Evolutionary conservation across 2,329 filamentous ascomycete genomes (phyloP).

Genomic region (Alternaria sp.): DNA sequence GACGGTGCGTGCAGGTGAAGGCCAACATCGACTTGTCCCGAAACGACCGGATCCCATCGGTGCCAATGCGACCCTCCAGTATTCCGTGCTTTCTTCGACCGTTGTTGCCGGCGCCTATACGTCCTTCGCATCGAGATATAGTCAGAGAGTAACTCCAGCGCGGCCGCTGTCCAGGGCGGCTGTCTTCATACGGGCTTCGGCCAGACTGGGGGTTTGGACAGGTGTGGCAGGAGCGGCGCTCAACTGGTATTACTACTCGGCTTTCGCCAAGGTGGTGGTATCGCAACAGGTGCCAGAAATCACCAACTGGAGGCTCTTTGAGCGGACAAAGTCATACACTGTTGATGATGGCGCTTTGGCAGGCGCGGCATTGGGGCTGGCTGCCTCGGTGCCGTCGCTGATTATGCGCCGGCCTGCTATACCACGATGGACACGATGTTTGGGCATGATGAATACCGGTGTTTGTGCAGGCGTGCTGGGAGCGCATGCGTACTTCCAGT

Average conservation of each 20-base stretch:
- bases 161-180: slow-evolving; percentile 21
- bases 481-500: slow-evolving; percentile 38
- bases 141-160: slow-evolving; percentile 21
- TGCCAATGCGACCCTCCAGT: slow-evolving; percentile 42
- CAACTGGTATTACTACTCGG: slow-evolving; percentile 38
- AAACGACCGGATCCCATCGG: slow-evolving; percentile 38
- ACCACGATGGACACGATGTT: slow-evolving; percentile 33
- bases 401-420: slow-evolving; percentile 32
- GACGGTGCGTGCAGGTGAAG: slow-evolving; percentile 30
- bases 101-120: slow-evolving; percentile 37
- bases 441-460: slow-evolving; percentile 39
- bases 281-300: slow-evolving; percentile 18
- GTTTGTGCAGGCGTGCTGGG: slow-evolving; percentile 34
- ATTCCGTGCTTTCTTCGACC: slow-evolving; percentile 37
- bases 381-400: slow-evolving; percentile 31
- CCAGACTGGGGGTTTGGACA: slow-evolving; percentile 30
- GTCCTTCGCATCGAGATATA: slow-evolving; percentile 28
- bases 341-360: slow-evolving; percentile 39
- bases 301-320: slow-evolving; percentile 34
- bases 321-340: slow-evolving; percentile 33
- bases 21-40: slow-evolving; percentile 36
- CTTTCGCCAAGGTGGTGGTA: slow-evolving; percentile 23
- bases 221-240: slow-evolving; percentile 31
- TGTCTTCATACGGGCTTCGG: slow-evolving; percentile 37
- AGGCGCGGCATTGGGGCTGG: slow-evolving; percentile 36